phyloP scores from a whole-genome alignment of 2,329 filamentous ascomycete genomes.

The Sordariomycetes sp. region DNA sequence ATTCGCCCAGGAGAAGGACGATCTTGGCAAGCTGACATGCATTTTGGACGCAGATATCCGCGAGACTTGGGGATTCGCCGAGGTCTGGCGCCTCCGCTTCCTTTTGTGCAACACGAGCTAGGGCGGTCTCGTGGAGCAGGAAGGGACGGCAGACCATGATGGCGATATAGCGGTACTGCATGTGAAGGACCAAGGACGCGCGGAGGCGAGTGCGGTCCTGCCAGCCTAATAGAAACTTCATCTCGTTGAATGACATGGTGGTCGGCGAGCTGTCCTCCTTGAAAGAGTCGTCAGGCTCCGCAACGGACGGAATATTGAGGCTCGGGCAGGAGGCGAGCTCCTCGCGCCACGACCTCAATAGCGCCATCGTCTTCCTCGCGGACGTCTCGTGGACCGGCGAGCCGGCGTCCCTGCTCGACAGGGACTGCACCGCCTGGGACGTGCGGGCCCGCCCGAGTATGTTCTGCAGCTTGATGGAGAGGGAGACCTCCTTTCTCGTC shows the following conservation, averaged over 20 bases:
- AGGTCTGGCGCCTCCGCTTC: not conserved
- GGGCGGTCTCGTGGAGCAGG: constrained; percentile 14
- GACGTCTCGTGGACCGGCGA: not conserved
- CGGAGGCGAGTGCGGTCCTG: constrained; percentile 16
- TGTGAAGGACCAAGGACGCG: constrained; percentile 17
- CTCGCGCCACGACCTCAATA: constrained; percentile 14
- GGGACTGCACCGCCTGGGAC: constrained; percentile 7
- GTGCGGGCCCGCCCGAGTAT: constrained; percentile 16
- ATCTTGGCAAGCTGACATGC: constrained; percentile 19
- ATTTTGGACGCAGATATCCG: constrained; percentile 15
- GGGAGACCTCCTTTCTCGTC: constrained; percentile 16
- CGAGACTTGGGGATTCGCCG: constrained; percentile 5
- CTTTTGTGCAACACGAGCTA: not conserved
- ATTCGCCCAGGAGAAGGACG: constrained; percentile 19
- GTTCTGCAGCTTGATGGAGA: constrained; percentile 18
- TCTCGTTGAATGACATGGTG: constrained; percentile 14
- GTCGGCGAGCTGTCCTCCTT: constrained; percentile 6
- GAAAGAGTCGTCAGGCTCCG: constrained; percentile 7
- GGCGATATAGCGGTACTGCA: constrained; percentile 20
- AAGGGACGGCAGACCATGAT: constrained; percentile 19
- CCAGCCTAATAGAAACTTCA: constrained; percentile 15
- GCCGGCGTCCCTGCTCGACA: constrained; percentile 3
- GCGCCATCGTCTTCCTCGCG: constrained; percentile 11
- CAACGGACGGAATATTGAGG: constrained; percentile 12
- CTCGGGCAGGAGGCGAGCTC: constrained; percentile 10